Base-by-base conservation (phyloP, 345 rosid species). In the Kernera saxatilis region DNA sequence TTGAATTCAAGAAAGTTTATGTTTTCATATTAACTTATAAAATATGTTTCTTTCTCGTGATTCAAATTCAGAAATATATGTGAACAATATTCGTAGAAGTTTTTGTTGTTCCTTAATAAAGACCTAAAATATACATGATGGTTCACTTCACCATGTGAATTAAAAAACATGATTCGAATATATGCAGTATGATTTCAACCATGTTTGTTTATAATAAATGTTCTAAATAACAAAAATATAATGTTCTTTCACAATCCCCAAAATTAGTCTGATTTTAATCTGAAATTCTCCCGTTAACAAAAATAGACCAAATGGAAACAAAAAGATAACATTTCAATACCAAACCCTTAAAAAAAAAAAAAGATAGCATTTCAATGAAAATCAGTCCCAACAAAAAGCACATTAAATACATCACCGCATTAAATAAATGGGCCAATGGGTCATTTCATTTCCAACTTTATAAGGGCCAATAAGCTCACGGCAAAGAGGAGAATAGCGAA, bases 381-480 rank as follows among this genome's bases (percentile, higher is more conserved):
- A 74, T 67, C 37, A 59, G 73, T 74, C 49, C 62, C 69, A 50
- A 67, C 69, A 51, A 74, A 74, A 74, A 9, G 55, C 32, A 67
- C 73, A 59, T 22, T 59, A 51, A 74, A 74, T 41, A 56, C 71
- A 65, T 36, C 40, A 58, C 61, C 45, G 14, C 67, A 67, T 67
- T 74, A 18, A 67, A 59, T 59, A 40, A 33, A 67, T 48, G 78
- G 72, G 60, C 78, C 67, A 66, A 25, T 19, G 49, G 45, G 73
- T 74, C 73, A 40, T 67, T 51, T 67, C 73, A 33, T 41, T 68
- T 51, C 68, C 40, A 74, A 67, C 78, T 74, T 74, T 74, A 74
- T 23, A 39, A 67, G 61, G 37, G 62, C 68, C 78, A 66, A 66
- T 66, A 49, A 57, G 36, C 30, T 74, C 61, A 17, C 68, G 61